Evolutionary conservation across 2,329 filamentous ascomycete genomes (phyloP).

Genomic region (Phoma sp.): DNA sequence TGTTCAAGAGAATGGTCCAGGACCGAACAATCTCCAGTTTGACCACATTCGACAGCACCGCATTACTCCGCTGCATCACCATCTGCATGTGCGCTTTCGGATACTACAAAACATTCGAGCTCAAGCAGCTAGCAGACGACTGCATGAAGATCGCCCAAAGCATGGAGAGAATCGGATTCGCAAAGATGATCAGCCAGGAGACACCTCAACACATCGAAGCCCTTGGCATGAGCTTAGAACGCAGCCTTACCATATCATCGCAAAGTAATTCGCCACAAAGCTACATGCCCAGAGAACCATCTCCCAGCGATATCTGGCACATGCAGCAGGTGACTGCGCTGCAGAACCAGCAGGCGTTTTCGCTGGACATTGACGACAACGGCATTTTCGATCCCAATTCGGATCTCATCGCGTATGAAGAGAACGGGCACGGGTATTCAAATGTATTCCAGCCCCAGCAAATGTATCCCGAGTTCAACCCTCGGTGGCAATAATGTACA

Average conservation of each 20-base stretch:
- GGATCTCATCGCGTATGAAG: constrained; percentile 39
- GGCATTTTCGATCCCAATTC: constrained; percentile 41
- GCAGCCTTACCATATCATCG: constrained; percentile 1
- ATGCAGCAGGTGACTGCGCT: constrained; percentile 43
- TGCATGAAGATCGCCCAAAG: constrained; percentile 27
- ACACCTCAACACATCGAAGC: constrained; percentile 40
- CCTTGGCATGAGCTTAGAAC: constrained; percentile 30
- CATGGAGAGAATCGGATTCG: constrained; percentile 43
- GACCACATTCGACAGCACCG: constrained; percentile 46
- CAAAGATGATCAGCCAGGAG: constrained; percentile 43
- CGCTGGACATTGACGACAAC: constrained; percentile 41
- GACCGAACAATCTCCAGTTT: constrained; percentile 35
- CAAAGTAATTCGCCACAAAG: background rate
- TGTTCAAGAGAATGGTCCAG: constrained; percentile 39
- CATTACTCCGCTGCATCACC: constrained; percentile 41
- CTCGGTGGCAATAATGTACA: background rate
- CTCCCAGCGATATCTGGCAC: constrained; percentile 40
- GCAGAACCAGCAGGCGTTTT: constrained; percentile 42
- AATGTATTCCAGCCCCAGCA: constrained; percentile 34
- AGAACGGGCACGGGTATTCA: constrained; percentile 34
- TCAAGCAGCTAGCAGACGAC: constrained; percentile 36
- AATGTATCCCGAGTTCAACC: background rate
- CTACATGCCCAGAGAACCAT: constrained; percentile 19
- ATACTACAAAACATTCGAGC: constrained; percentile 35
- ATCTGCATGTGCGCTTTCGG: constrained; percentile 46